These are phyloP conservation scores for Pythium dissimile DNA, from an alignment of 352 stramenopile species.

Conservation along the genomic window DNA sequence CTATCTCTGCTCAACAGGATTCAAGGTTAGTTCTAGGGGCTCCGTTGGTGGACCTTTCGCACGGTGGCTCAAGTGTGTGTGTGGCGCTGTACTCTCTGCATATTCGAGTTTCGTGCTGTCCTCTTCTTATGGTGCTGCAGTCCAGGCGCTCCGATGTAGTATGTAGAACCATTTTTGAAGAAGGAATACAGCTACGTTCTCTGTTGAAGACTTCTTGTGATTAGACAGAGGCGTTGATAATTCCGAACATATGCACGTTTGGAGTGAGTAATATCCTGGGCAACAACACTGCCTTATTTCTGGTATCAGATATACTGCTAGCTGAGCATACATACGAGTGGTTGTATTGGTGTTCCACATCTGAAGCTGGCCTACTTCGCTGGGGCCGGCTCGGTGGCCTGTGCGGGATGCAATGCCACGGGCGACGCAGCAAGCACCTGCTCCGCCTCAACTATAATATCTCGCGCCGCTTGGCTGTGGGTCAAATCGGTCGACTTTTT, in stretches of 20 bases:
- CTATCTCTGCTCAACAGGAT: conserved; percentile 10
- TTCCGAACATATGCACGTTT: no score
- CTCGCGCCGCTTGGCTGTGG: conserved; percentile 17
- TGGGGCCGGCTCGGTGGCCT: no score
- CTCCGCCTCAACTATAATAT: conserved; percentile 13
- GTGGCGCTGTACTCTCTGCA: conserved; percentile 15
- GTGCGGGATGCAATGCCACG: no score
- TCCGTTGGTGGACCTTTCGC: neutral
- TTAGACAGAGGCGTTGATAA: no score
- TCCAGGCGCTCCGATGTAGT: neutral
- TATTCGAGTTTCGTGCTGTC: neutral
- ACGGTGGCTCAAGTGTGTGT: conserved; percentile 16
- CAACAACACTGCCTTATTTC: no score
- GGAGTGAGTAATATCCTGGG: no score
- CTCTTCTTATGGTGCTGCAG: neutral
- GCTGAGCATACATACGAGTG: no score
- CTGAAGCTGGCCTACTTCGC: no score
- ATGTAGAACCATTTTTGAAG: conserved; percentile 4
- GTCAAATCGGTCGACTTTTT: conserved; percentile 50
- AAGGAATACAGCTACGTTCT: conserved; percentile 10
- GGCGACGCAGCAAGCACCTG: conserved; percentile 20
- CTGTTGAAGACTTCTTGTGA: no score
- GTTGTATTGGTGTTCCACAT: no score
- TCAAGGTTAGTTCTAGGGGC: conserved; percentile 27
- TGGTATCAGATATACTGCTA: no score